Evolutionary conservation across 768 basidiomycete genomes (phyloP), one percentile per base, ranked within the genome.

Genomic region (Holtermannia corniformis): DNA sequence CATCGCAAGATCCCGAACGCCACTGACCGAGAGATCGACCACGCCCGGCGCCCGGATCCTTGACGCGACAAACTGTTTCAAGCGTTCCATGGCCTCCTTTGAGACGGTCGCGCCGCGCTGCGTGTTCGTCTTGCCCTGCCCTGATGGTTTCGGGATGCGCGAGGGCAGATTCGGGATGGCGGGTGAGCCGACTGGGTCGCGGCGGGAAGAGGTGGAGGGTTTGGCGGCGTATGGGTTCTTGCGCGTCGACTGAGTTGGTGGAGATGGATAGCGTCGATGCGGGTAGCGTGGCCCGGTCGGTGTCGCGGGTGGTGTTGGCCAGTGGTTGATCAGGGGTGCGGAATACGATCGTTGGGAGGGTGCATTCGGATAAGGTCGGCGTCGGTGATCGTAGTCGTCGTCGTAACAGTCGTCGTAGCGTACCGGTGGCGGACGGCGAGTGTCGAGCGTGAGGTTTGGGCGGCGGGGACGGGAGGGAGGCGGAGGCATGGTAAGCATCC

Each of bases 21-120:
- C n/a, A 61, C 66, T 47, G 26, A 65, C 66, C 55, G 63, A 63
- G 47, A 68, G 53, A 41, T 68, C 57, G 25, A 68, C 41, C 5
- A 60, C 51, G 14, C 66, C 66, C 3, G 54, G 44, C 5, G 45
- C 47, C 13, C 63, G 49, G n/a, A 59, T 49, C 12, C 59, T 25
- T 4, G 43, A 45, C 40, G 45, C 50, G n/a, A 68, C 43, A 64
- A 64, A 68, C 11, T 51, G 37, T 47, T 64, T 63, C 58, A 65
- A 61, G 22, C 57, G 60, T n/a, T 63, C 55, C 24, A 51, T 57
- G 10, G 47, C 44, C 3, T 65, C 50, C 45, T 61, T 59, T 16
- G 56, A 51, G 41, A 51, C 59, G 24, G 65, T 55, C 32, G 58
- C 57, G 14, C 42, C 23, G 13, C 54, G 44, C 11, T 44, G 41